These are phyloP conservation scores for Coniferiporia sulphurascens DNA, from an alignment of 1,284 basidiomycete species.

Conservation along the genomic window DNA sequence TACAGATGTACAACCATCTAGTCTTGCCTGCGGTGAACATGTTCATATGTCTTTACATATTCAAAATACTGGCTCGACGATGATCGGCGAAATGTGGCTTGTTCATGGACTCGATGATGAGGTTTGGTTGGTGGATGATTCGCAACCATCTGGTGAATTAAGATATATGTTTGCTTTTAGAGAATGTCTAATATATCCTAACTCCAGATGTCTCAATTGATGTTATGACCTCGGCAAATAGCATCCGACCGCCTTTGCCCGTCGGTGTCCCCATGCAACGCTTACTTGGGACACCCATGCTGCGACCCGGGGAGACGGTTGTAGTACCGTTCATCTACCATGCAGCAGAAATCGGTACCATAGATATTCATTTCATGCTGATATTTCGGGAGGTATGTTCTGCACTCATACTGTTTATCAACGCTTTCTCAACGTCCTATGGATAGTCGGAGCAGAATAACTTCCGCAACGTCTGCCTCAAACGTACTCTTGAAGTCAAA, in stretches of 20 bases:
- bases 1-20: constrained; percentile 45
- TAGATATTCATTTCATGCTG: constrained; percentile 56
- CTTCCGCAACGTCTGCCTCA: constrained; percentile 54
- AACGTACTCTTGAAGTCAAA: constrained; percentile 53
- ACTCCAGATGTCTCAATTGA: constrained; percentile 18
- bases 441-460: constrained; percentile 7
- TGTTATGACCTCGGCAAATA: constrained; percentile 30
- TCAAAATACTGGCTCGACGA: constrained; percentile 52
- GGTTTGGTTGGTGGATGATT: constrained; percentile 42
- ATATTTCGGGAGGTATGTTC: constrained; percentile 63
- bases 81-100: constrained; percentile 66
- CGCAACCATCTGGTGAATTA: constrained; percentile 17
- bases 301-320: constrained; percentile 44
- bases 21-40: constrained; percentile 60
- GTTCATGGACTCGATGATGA: constrained; percentile 54
- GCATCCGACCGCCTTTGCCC: constrained; percentile 51
- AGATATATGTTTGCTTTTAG: constrained; percentile 14
- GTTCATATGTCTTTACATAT: constrained; percentile 49
- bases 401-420: background rate
- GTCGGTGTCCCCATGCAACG: constrained; percentile 38
- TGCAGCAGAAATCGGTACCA: constrained; percentile 40
- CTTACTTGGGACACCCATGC: constrained; percentile 30
- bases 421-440: constrained; percentile 3
- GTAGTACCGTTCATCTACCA: constrained; percentile 51
- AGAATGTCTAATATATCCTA: constrained; percentile 15